Base-by-base conservation (phyloP, 2,329 filamentous ascomycete genomes). In the Stachybotrys chlorohalonatus region DNA sequence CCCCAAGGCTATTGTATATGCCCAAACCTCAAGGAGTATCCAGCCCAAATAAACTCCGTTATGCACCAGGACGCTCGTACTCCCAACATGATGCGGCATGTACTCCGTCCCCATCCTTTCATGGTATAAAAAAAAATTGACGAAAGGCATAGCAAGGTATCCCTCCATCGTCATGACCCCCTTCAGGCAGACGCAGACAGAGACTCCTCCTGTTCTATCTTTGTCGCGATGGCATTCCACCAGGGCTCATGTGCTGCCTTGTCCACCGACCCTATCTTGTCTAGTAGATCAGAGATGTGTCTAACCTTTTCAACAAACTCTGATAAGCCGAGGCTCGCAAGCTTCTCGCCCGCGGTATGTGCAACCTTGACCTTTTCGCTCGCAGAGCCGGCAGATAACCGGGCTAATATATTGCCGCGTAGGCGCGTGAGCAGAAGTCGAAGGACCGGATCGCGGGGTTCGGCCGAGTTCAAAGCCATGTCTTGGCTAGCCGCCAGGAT, bases 291-390 rank as follows among this genome's bases (percentile, higher is more conserved):
- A 7, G 88, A 83, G 61, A 91, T 85, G 51, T 83, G 82, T 36
- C 85, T 77, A 13, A 91, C 83, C 57, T 79, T 81, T 31, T 82
- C 80, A 15, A 87, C 84, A 65, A 91, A 91, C 68, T 92, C 88
- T 0, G 84, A 84, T 55, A 92, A 70, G 0, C 88, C 88, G 16
- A 87, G 77, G 2, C 79, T 78, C 0, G 86, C 85, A 7, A 92
- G 76, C 55, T 81, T 84, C 67, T 91, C 87, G 11, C 81, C 82
- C 0, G 86, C 86, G 0, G 78, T 83, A 61, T 81, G 87, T 0
- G 85, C 84, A 11, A 83, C 85, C 62, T 83, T 82, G 55, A 88
- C 83, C 62, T 87, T 84, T 64, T 91, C 88, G 52, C 80, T 85
- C 5, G 84, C 82, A 53, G 84, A 87, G 30, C 76, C 80, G 5